Evolutionary conservation across 257 asterid species (phyloP).

Genomic region (Cynanchum wilfordii): DNA sequence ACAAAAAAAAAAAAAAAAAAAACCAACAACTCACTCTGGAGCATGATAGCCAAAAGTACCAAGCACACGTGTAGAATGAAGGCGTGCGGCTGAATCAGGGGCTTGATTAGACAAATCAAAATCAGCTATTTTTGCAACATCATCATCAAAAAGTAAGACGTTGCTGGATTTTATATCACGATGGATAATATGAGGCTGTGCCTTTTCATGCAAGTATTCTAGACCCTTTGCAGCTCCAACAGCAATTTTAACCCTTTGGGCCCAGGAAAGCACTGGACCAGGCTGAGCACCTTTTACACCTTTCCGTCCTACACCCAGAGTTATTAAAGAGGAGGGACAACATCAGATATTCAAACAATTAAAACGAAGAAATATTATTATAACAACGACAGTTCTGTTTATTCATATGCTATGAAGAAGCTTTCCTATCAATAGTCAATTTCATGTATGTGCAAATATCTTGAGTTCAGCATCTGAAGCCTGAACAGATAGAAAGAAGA

Average conservation of each 20-base stretch:
- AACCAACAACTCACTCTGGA: constrained; percentile 78
- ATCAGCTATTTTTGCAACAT: constrained; percentile 73
- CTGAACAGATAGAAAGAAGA: not conserved
- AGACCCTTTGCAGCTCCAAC: constrained; percentile 80
- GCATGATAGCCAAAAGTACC: constrained; percentile 89
- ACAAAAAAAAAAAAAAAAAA: not conserved
- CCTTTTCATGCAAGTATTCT: constrained; percentile 72
- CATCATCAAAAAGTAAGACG: constrained; percentile 58
- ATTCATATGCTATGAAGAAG: not conserved
- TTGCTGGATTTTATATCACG: constrained; percentile 83
- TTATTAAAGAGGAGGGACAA: constrained; percentile 7
- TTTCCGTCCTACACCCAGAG: constrained; percentile 45
- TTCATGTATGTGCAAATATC: not conserved
- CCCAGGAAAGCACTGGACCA: constrained; percentile 69
- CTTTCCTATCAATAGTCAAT: not conserved
- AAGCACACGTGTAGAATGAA: constrained; percentile 82
- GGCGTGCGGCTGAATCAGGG: constrained; percentile 79
- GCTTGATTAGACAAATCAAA: constrained; percentile 79
- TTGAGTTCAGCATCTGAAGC: not conserved
- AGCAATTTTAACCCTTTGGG: constrained; percentile 68
- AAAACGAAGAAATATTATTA: not conserved
- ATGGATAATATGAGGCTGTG: constrained; percentile 65
- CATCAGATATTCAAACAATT: not conserved
- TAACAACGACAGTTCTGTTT: not conserved
- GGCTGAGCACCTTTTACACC: constrained; percentile 84